These are phyloP conservation scores for Phalaenopsis hybrid DNA, from an alignment of 116 monocot species.

Conservation along the genomic window DNA sequence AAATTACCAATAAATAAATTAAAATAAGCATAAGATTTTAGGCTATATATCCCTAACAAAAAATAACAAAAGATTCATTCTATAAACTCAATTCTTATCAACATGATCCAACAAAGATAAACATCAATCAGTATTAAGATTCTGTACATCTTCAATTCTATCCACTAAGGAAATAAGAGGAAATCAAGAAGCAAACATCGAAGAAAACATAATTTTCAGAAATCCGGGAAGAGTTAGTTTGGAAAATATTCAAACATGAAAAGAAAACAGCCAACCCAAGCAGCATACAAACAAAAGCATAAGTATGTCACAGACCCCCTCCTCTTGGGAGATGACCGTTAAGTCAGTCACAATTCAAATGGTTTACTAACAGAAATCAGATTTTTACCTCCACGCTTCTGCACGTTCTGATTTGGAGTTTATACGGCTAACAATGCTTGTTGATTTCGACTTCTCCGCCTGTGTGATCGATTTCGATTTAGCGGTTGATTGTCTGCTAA, in stretches of 20 bases:
- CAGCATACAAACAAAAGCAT: not conserved
- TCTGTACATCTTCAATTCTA: not conserved
- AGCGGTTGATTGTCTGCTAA: constrained; percentile 15
- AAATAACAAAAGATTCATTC: too few species aligned
- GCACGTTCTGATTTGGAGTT: constrained; percentile 56
- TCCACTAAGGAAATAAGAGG: too few species aligned
- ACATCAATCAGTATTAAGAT: not conserved
- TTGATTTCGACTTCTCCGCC: constrained; percentile 44
- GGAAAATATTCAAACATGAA: not conserved
- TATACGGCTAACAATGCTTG: constrained; percentile 53
- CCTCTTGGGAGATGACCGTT: not conserved
- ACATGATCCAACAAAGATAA: not conserved
- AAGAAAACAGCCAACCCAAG: not conserved
- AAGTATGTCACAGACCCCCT: not conserved
- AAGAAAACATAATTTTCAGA: not conserved
- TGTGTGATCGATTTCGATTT: not conserved
- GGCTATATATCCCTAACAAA: too few species aligned
- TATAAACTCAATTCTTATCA: not conserved
- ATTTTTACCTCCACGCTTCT: constrained; percentile 68
- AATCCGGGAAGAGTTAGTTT: not conserved
- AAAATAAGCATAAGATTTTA: too few species aligned
- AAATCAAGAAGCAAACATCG: too few species aligned
- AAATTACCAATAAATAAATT: too few species aligned
- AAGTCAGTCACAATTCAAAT: not conserved
- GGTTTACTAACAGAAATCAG: not conserved